phyloP scores from a whole-genome alignment of 805 yeast species.

The Blastobotrys robertii region DNA sequence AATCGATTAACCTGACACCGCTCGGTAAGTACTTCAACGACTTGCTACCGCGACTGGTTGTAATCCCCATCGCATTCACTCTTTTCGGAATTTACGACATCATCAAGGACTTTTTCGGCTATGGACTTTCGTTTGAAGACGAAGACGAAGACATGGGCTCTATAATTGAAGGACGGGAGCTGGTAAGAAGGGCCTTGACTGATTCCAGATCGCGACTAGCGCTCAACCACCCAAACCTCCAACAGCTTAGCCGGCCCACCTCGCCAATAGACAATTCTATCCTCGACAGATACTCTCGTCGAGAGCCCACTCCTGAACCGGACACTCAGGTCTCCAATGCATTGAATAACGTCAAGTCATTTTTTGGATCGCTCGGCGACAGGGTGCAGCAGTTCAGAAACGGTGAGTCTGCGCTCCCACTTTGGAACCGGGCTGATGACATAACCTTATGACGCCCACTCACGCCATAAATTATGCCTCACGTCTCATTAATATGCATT shows the following conservation, averaged over 20 bases:
- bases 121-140: constrained; percentile 30
- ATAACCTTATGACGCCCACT: too few species aligned
- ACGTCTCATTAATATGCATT: constrained; percentile 4
- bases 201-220: constrained; percentile 19
- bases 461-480: too few species aligned
- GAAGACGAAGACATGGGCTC: constrained; percentile 23
- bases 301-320: background rate
- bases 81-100: constrained; percentile 58
- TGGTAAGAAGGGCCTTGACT: constrained; percentile 24
- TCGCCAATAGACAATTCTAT: background rate
- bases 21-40: constrained; percentile 63
- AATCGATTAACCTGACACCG: constrained; percentile 65
- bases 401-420: too few species aligned
- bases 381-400: constrained; percentile 7
- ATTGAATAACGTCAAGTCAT: constrained; percentile 11
- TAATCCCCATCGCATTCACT: constrained; percentile 61
- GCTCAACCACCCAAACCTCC: constrained; percentile 4
- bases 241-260: background rate
- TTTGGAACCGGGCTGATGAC: too few species aligned
- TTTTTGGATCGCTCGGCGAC: constrained; percentile 13
- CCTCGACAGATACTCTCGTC: background rate
- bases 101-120: constrained; percentile 36
- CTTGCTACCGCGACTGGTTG: constrained; percentile 62
- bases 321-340: constrained; percentile 4
- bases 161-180: constrained; percentile 27